Percentiles rank a stretch among this genome's conserved stretches.
phyloP scores from a whole-genome alignment of 345 rosid genomes.

The Citrus glauca region DNA sequence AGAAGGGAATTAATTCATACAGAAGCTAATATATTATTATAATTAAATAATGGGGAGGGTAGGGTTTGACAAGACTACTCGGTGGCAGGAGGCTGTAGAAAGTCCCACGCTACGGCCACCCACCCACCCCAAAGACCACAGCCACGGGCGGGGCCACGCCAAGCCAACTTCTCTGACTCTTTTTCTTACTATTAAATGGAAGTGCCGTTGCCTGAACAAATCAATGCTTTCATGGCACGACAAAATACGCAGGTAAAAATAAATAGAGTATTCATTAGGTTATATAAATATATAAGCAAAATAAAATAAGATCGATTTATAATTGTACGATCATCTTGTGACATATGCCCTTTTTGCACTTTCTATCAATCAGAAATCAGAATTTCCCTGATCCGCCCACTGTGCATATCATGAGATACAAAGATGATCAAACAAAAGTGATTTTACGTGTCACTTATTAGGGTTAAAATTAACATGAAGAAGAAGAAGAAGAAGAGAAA shows the following conservation, averaged over 20 bases:
- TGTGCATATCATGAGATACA: background rate
- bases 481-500: background rate
- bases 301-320: no score
- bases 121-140: no score
- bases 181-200: conserved; percentile 2
- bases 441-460: background rate
- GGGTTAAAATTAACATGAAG: background rate
- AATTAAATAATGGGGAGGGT: background rate
- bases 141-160: background rate
- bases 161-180: background rate
- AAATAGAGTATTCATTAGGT: background rate
- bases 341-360: background rate
- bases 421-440: conserved; percentile 2
- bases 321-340: background rate
- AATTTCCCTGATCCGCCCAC: background rate
- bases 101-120: background rate
- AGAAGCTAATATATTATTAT: no score
- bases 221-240: background rate
- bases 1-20: background rate
- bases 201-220: background rate
- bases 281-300: no score
- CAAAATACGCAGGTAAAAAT: background rate
- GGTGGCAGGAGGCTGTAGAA: background rate
- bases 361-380: background rate
- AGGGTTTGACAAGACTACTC: conserved; percentile 14